Conservation (phyloP, 2,329 filamentous ascomycete genomes). For the Byssothecium circinans region DNA sequence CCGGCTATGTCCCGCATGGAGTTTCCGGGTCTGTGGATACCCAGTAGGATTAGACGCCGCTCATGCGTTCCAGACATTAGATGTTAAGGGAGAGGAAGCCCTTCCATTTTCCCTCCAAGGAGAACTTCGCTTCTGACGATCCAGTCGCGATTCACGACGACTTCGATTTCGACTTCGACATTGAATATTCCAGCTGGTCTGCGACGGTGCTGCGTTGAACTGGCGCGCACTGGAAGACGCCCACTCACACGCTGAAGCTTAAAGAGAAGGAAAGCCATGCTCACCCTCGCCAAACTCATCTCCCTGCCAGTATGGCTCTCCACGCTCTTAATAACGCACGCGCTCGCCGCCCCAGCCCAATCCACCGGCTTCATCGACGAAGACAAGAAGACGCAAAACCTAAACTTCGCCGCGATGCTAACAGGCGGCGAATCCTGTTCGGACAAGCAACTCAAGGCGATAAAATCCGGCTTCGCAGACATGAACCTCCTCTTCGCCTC, state of each 20-base stretch:
- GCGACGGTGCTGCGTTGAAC: neutral
- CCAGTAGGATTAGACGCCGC: neutral
- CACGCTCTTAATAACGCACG: conserved; percentile 20
- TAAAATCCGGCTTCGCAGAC: conserved; percentile 35
- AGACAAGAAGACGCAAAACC: conserved; percentile 15
- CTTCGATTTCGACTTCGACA: neutral
- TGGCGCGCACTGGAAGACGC: too few relatives aligned
- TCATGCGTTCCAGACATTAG: conserved; percentile 1
- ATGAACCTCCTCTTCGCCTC: conserved; percentile 36
- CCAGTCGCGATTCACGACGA: neutral
- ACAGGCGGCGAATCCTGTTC: conserved; percentile 38
- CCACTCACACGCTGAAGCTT: too few relatives aligned
- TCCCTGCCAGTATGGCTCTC: conserved; percentile 27
- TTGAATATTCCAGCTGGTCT: neutral
- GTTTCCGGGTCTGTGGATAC: neutral
- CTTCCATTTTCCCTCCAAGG: neutral
- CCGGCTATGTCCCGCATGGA: neutral
- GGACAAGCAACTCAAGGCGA: conserved; percentile 25
- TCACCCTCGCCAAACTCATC: conserved; percentile 20
- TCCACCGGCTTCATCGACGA: conserved; percentile 26
- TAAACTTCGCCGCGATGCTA: conserved; percentile 26
- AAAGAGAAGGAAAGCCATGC: conserved; percentile 22
- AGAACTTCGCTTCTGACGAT: neutral
- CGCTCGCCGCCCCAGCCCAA: conserved; percentile 20
- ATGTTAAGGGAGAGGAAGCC: neutral